phyloP scores from a whole-genome alignment of 2,329 filamentous ascomycete genomes.

The Colletotrichum tofieldiae region DNA sequence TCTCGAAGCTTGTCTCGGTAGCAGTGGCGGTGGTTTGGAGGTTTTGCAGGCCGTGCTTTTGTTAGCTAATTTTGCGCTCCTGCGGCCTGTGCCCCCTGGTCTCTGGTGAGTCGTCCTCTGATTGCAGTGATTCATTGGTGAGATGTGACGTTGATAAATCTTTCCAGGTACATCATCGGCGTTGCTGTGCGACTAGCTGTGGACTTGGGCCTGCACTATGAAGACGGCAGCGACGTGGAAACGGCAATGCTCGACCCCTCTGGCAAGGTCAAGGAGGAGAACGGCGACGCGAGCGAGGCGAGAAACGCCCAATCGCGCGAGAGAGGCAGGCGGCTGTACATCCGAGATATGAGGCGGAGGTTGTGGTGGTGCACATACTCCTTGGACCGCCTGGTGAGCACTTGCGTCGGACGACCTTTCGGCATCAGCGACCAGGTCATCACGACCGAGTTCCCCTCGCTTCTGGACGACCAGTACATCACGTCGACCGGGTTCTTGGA shows the following conservation, averaged over 20 bases:
- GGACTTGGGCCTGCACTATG: conserved; percentile 92
- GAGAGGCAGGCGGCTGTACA: conserved; percentile 83
- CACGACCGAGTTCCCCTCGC: conserved; percentile 93
- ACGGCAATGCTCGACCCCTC: conserved; percentile 65
- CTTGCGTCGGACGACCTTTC: conserved; percentile 93
- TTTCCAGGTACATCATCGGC: conserved; percentile 85
- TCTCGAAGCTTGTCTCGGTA: conserved; percentile 87
- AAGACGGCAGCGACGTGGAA: conserved; percentile 81
- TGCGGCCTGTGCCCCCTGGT: conserved; percentile 92
- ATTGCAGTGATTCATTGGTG: not conserved
- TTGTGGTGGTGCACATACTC: conserved; percentile 99
- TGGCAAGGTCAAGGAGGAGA: conserved; percentile 52
- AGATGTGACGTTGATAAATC: conserved; percentile 8
- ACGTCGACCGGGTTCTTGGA: conserved; percentile 82
- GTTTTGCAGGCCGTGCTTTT: conserved; percentile 94
- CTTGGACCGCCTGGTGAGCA: conserved; percentile 93
- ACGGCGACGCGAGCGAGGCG: conserved; percentile 45
- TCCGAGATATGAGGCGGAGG: conserved; percentile 86
- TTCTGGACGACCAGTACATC: conserved; percentile 90
- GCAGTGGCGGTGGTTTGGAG: conserved; percentile 90
- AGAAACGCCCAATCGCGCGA: conserved; percentile 53
- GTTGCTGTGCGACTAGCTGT: conserved; percentile 92
- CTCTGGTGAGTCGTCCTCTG: conserved; percentile 74
- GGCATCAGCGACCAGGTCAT: conserved; percentile 97
- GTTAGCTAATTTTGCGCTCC: conserved; percentile 90